phyloP scores from a whole-genome alignment of 139 green algal genomes.

The Microglena sp. region DNA sequence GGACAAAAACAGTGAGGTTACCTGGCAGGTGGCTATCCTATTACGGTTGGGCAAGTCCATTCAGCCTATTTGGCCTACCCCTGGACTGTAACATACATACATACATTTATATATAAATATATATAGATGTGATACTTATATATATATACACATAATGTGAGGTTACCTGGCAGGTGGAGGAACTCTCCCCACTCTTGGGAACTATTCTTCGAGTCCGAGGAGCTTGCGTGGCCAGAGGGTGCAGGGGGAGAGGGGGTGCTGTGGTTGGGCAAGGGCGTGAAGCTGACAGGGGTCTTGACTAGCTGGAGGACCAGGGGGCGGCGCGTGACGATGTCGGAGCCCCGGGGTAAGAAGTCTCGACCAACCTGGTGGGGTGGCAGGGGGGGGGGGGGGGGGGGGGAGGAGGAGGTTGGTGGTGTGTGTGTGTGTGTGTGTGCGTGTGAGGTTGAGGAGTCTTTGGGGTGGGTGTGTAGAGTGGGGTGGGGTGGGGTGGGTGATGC shows the following conservation, averaged over 20 bases:
- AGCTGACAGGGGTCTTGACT: slow-evolving; percentile 42
- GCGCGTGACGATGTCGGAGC: slow-evolving; percentile 73
- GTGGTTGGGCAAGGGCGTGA: neutral
- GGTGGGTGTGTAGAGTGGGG: too few species aligned
- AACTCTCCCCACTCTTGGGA: slow-evolving; percentile 93
- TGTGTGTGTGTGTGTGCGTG: neutral
- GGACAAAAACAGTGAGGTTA: too few species aligned
- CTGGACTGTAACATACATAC: too few species aligned
- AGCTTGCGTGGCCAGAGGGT: too few species aligned
- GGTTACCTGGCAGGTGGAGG: slow-evolving; percentile 76
- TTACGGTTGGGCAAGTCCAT: too few species aligned
- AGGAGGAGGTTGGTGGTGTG: slow-evolving; percentile 4
- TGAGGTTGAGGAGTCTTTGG: neutral
- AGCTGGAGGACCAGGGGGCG: slow-evolving; percentile 80
- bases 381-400: neutral
- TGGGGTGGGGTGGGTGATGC: too few species aligned
- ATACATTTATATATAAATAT: too few species aligned
- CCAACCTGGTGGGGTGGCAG: slow-evolving; percentile 52
- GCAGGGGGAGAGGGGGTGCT: neutral
- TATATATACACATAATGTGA: too few species aligned
- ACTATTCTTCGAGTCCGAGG: too few species aligned
- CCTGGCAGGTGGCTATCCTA: too few species aligned
- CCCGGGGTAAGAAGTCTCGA: slow-evolving; percentile 75
- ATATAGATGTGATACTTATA: too few species aligned
- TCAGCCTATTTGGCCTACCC: too few species aligned